These are phyloP conservation scores for Rhizopus stolonifer DNA, from an alignment of 371 early-diverging fungal species.

Conservation along the genomic window DNA sequence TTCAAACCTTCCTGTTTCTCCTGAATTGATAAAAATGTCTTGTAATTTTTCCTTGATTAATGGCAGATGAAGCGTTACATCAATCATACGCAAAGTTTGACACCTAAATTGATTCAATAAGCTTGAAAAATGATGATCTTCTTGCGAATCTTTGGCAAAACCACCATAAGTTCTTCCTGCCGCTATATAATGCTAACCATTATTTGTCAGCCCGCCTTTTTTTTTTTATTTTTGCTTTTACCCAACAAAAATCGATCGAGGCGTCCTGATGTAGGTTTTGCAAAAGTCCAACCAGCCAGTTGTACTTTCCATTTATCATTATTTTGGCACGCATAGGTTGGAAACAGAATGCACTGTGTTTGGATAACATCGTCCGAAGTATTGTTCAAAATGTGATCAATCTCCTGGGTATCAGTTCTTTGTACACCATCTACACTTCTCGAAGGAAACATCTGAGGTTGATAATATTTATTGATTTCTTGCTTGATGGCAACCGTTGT, in stretches of 20 bases:
- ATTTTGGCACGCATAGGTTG: conserved; percentile 35
- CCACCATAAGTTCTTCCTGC: conserved; percentile 47
- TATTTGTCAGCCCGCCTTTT: too few relatives aligned
- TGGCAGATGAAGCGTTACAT: conserved; percentile 16
- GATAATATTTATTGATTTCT: conserved; percentile 31
- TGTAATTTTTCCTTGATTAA: conserved; percentile 2
- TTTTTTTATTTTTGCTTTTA: conserved; percentile 6
- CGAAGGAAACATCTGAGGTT: conserved; percentile 5
- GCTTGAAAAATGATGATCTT: conserved; percentile 39
- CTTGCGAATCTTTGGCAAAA: conserved; percentile 32
- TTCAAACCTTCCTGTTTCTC: conserved; percentile 7
- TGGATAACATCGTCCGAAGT: conserved; percentile 21
- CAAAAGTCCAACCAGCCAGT: conserved; percentile 43
- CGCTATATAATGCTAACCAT: conserved; percentile 17
- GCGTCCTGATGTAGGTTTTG: conserved; percentile 36
- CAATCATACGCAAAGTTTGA: conserved; percentile 33
- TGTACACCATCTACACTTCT: conserved; percentile 5
- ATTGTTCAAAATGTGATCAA: conserved; percentile 24
- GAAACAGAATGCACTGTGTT: conserved; percentile 43
- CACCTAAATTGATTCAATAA: conserved; percentile 44
- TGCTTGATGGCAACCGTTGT: conserved; percentile 27
- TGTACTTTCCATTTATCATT: conserved; percentile 26
- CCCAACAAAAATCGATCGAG: conserved; percentile 35
- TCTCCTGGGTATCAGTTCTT: conserved; percentile 21
- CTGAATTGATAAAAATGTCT: conserved; percentile 4